Conservation (phyloP, 108 stramenopile species). For the Cyclostephanos invisitatus region DNA sequence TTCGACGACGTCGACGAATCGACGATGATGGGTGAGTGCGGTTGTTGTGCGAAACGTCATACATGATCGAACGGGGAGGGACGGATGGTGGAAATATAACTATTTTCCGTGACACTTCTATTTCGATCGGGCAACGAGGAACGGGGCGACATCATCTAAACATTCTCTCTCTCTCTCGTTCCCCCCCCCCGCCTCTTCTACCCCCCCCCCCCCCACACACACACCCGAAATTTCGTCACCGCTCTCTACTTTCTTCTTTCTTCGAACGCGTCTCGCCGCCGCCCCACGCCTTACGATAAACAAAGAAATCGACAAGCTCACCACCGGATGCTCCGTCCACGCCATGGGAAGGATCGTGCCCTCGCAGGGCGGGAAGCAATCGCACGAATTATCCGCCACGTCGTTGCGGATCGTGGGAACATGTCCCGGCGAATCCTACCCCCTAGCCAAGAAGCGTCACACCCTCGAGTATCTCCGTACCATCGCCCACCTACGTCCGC, state of each 20-base stretch:
- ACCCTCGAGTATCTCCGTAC: conserved; percentile 96
- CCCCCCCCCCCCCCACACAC: too few relatives aligned
- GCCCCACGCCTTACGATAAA: background rate
- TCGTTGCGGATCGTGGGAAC: conserved; percentile 83
- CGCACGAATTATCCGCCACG: conserved; percentile 85
- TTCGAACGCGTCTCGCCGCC: background rate
- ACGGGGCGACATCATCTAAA: too few relatives aligned
- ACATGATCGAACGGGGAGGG: too few relatives aligned
- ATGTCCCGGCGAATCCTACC: conserved; percentile 94
- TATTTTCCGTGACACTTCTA: too few relatives aligned
- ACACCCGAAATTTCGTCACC: too few relatives aligned
- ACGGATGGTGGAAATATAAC: too few relatives aligned
- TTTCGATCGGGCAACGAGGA: too few relatives aligned
- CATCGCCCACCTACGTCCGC: conserved; percentile 95
- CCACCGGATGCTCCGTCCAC: conserved; percentile 92
- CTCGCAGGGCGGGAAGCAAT: conserved; percentile 89
- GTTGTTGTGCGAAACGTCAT: too few relatives aligned
- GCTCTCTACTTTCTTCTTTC: background rate
- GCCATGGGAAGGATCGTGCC: conserved; percentile 79
- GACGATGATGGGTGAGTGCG: conserved; percentile 67
- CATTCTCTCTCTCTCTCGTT: too few relatives aligned
- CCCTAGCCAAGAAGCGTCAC: conserved; percentile 98
- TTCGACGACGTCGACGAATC: conserved; percentile 71
- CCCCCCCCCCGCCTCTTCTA: too few relatives aligned
- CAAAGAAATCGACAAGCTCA: conserved; percentile 81